A percentile compares a stretch with the other conserved stretches of the same genome.
Evolutionary conservation across 441 rosid genomes (phyloP).

Genomic region (Euphorbia corollata): DNA sequence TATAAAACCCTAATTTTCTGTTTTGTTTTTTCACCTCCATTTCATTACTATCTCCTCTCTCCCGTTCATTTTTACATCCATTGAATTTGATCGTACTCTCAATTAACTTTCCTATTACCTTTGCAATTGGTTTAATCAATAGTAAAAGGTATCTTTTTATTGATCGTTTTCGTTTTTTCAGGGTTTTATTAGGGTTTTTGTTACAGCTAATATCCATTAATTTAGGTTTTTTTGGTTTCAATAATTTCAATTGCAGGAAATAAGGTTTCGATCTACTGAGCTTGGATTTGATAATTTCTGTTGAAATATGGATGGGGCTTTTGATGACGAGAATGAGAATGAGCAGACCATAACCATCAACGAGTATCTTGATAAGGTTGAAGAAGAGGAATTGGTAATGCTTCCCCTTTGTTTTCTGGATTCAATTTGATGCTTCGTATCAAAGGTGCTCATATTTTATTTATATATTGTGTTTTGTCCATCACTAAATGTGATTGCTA

Average conservation of each 20-base stretch:
- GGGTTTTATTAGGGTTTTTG: conserved; percentile 24
- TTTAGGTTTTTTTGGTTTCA: too few species aligned
- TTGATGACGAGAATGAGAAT: conserved; percentile 60
- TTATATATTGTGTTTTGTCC: too few species aligned
- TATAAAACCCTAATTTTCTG: conserved; percentile 20
- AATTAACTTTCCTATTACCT: background rate
- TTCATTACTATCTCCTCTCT: background rate
- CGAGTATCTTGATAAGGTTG: conserved; percentile 62
- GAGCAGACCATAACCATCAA: conserved; percentile 53
- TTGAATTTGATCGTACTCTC: background rate
- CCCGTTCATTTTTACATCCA: background rate
- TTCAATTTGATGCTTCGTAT: background rate
- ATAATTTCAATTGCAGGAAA: background rate
- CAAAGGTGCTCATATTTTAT: background rate
- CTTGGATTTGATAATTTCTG: background rate
- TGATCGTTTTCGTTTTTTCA: background rate
- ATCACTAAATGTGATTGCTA: background rate
- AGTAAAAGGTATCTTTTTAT: conserved; percentile 7
- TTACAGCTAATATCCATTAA: background rate
- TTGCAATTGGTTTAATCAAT: background rate
- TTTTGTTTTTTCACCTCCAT: background rate
- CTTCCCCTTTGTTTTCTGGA: background rate
- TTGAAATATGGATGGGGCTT: conserved; percentile 37
- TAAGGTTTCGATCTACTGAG: conserved; percentile 3
- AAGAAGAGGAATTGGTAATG: conserved; percentile 68